Evolutionary conservation across 345 rosid genomes (phyloP).

Genomic region (Eucalyptus urophylla): DNA sequence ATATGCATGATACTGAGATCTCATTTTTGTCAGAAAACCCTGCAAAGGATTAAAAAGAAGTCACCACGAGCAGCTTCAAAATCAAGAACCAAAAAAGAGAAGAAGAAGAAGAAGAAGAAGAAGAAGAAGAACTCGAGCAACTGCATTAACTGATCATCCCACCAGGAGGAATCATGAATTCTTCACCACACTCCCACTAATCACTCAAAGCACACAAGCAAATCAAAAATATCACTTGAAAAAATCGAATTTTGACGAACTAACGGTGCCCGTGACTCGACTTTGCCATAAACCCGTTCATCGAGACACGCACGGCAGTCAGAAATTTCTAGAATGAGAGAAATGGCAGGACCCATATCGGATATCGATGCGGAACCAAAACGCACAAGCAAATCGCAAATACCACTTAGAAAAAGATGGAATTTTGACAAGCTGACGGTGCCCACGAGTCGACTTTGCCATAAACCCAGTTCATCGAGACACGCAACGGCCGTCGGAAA

Average conservation of each 20-base stretch:
- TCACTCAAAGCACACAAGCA: neutral
- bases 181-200: neutral
- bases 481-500: neutral
- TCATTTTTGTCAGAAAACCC: neutral
- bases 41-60: neutral
- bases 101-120: neutral
- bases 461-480: neutral
- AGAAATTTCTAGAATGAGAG: neutral
- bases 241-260: neutral
- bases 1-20: slow-evolving; percentile 6
- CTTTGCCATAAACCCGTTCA: neutral
- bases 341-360: neutral
- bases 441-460: neutral
- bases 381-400: neutral
- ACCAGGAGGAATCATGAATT: neutral
- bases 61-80: neutral
- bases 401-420: neutral
- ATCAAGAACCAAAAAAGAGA: neutral
- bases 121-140: neutral
- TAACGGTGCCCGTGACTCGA: neutral
- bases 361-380: neutral
- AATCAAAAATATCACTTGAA: neutral
- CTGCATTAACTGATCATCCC: neutral
- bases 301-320: neutral
- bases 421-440: neutral